Evolutionary conservation across 139 green algal species (phyloP).

Genomic region (Bryopsis sp.): DNA sequence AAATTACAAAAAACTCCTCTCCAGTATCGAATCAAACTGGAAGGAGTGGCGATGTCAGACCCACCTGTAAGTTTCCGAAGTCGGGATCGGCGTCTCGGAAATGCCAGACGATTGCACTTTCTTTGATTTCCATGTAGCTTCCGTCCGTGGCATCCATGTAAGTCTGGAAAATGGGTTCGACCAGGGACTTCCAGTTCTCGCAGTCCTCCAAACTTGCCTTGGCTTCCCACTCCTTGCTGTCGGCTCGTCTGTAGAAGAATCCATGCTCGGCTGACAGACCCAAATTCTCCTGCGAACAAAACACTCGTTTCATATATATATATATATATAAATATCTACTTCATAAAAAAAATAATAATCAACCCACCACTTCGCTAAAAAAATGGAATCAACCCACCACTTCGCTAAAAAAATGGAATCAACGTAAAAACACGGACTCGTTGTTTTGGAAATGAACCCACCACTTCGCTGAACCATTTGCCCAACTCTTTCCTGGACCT

Average conservation of each 20-base stretch:
- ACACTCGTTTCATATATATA: background rate
- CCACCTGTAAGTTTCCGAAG: conserved; percentile 88
- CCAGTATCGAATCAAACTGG: background rate
- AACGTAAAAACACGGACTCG: too few species aligned
- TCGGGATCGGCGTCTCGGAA: conserved; percentile 92
- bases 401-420: too few species aligned
- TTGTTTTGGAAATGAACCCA: too few species aligned
- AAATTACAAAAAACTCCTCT: background rate
- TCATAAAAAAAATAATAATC: too few species aligned
- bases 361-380: too few species aligned
- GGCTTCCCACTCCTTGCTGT: conserved; percentile 23
- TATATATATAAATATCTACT: background rate
- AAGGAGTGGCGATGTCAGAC: background rate
- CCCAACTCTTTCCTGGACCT: conserved; percentile 57
- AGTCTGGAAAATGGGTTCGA: conserved; percentile 65
- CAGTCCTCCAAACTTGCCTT: conserved; percentile 41
- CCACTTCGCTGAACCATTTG: conserved; percentile 75
- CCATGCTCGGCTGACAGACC: conserved; percentile 91
- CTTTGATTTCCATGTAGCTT: conserved; percentile 85
- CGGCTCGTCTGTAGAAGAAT: conserved; percentile 58
- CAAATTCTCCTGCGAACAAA: conserved; percentile 28
- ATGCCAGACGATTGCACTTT: conserved; percentile 86
- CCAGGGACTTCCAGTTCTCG: conserved; percentile 71
- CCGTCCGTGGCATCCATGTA: conserved; percentile 88
- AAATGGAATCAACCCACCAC: too few species aligned